Percentiles rank a stretch among this genome's conserved stretches.
Conservation (phyloP, 768 basidiomycete genomes). For the Mycena pura region DNA sequence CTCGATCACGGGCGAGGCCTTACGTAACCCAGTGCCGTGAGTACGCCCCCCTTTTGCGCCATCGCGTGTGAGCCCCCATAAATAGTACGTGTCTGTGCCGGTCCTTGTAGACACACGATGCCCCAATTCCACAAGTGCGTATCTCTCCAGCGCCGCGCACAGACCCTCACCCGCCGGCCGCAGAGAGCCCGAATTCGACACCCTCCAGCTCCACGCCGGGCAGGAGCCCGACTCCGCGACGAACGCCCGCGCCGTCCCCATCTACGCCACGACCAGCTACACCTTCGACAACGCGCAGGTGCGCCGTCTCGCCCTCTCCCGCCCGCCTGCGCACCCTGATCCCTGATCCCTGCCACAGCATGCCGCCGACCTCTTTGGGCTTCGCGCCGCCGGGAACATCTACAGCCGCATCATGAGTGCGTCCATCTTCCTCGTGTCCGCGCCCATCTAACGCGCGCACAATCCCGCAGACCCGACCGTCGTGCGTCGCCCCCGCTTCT, state of each 20-base stretch:
- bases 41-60: conserved; percentile 27
- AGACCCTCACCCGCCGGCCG: neutral
- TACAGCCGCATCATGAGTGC: conserved; percentile 71
- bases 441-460: conserved; percentile 35
- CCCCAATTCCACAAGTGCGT: conserved; percentile 47
- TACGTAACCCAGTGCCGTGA: neutral
- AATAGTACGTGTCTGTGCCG: neutral
- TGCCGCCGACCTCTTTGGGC: conserved; percentile 72
- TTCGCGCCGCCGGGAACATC: conserved; percentile 65
- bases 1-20: too few relatives aligned
- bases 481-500: neutral
- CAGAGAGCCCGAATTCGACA: conserved; percentile 77
- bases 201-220: conserved; percentile 81
- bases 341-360: conserved; percentile 53
- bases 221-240: conserved; percentile 68
- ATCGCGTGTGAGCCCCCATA: neutral
- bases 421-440: conserved; percentile 55
- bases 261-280: conserved; percentile 77
- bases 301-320: conserved; percentile 26
- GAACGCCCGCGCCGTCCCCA: conserved; percentile 78
- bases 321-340: neutral
- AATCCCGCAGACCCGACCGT: neutral
- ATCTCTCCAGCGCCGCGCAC: too few relatives aligned
- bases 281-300: conserved; percentile 76
- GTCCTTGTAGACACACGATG: too few relatives aligned